These are phyloP conservation scores for Lactarius vividus DNA, from an alignment of 768 basidiomycete species.

Conservation along the genomic window DNA sequence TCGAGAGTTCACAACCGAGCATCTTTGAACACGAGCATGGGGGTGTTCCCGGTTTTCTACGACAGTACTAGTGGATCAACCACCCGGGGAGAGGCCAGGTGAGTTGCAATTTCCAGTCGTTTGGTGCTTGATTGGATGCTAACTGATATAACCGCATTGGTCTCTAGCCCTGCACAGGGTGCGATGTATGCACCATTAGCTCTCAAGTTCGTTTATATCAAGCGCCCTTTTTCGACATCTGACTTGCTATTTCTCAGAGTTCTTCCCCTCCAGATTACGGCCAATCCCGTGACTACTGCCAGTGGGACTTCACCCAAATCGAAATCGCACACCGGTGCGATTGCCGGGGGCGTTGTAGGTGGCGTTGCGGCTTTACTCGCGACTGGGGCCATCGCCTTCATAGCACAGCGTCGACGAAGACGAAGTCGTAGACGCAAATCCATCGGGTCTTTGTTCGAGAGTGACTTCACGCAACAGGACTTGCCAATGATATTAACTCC, in stretches of 20 bases:
- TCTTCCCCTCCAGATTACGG: not conserved
- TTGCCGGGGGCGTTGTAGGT: conserved; percentile 24
- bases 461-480: not conserved
- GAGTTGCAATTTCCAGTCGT: not conserved
- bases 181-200: conserved; percentile 31
- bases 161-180: conserved; percentile 28
- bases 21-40: conserved; percentile 3
- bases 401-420: not conserved
- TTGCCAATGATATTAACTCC: not conserved
- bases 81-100: conserved; percentile 19
- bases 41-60: conserved; percentile 15
- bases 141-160: not conserved
- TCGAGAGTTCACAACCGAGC: conserved; percentile 14
- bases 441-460: not conserved
- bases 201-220: conserved; percentile 22
- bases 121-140: not conserved
- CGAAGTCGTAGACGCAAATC: conserved; percentile 6
- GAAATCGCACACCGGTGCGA: conserved; percentile 11
- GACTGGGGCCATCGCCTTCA: not conserved
- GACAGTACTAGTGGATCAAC: conserved; percentile 1
- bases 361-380: conserved; percentile 5
- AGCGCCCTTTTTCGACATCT: not conserved
- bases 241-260: not conserved
- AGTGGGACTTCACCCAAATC: not conserved
- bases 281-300: not conserved